Base-by-base conservation (phyloP, 805 yeast genomes). In the Cyberlindnera mississippiensis region DNA sequence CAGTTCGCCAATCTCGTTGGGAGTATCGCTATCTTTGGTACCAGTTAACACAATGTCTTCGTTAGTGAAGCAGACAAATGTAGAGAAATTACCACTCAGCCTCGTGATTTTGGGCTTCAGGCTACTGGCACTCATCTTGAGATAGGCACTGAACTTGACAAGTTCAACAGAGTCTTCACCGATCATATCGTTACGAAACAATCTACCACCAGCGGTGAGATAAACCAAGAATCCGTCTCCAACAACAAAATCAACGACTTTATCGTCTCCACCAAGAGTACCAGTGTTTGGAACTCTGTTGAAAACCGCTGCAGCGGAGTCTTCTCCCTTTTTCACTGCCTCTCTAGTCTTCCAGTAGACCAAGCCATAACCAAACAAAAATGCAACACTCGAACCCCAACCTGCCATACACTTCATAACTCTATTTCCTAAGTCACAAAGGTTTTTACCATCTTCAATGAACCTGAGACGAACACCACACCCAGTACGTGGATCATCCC, bases 321-420 rank as follows among this genome's bases (percentile, higher is more conserved):
- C 35, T 11, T 62, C 58, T 20, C 60, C 63, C 36, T 61, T 53
- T 16, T 40, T 45, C 7, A 67, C 27, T 2, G 63, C 49, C 4
- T 52, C 52, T 33, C 73, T 59, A 49, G 53, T 40, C 33, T 64
- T 67, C 90, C 90, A 82, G 14, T 75, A 68, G 0, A 80, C 69
- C 19, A 85, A 57, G 0, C 90, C 88, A 35, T 71, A 62, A 6
- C 63, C 62, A 15, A 64, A 64, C 3, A 79, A 60, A 36, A 69
- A 65, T 16, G 76, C 75, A 32, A 76, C 75, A 38, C 76, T 73
- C 13, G 72, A 59, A 44, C 74, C 71, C 91, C 91, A 84, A 0
- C 91, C 93, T 14, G 86, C 81, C 11, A 69, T 67, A 9, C 79
- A 70, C 48, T 72, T 74, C 20, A 67, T 42, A 10, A 75, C 67